Evolutionary conservation across 345 rosid genomes (phyloP), one percentile per base, ranked within the genome.

Genomic region (Eucalyptus fibrosa): DNA sequence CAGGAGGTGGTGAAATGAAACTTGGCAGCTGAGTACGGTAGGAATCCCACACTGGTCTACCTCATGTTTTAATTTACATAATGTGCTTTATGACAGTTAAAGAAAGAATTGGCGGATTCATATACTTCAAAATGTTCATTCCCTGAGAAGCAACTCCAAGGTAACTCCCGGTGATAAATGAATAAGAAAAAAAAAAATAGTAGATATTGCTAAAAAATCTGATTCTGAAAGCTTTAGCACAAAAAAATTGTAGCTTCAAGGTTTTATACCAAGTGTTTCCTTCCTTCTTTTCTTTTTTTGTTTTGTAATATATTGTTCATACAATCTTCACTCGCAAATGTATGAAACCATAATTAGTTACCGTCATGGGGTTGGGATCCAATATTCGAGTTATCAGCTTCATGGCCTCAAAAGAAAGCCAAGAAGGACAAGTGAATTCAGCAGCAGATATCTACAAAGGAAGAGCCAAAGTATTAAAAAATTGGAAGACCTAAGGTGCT

Each of bases 351-450:
- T 14, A 91, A 92, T 86, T 50, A 93, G 98, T 95, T 92, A 98
- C 99, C 26, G 97, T 96, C 96, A 96, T 94, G 32, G 99, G 99
- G 89, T 96, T 97, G 16, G 99, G 99, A 92, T 97, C 98, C 95
- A 98, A 93, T 91, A 98, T 94, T 67, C 94, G 93, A 92, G 98
- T 87, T 90, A 98, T 98, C 89, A 98, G 89, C 91, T 96, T 98
- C 98, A 94, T 98, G 87, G 96, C 97, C 83, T 89, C 91, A 56
- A 96, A 96, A 50, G 99, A 98, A 89, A 98, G 96, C 99, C 99
- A 98, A 15, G 98, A 96, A 32, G 99, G 99, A 83, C 95, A 98
- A 92, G 97, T 93, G 90, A 98, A 97, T 92, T 98, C 99, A 88
- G 98, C 98, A 50, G 95, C 96, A 69, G 98, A 96, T 89, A 98